Evolutionary conservation across 208 protist species (phyloP).

Genomic region (Trypanosoma melophagium): DNA sequence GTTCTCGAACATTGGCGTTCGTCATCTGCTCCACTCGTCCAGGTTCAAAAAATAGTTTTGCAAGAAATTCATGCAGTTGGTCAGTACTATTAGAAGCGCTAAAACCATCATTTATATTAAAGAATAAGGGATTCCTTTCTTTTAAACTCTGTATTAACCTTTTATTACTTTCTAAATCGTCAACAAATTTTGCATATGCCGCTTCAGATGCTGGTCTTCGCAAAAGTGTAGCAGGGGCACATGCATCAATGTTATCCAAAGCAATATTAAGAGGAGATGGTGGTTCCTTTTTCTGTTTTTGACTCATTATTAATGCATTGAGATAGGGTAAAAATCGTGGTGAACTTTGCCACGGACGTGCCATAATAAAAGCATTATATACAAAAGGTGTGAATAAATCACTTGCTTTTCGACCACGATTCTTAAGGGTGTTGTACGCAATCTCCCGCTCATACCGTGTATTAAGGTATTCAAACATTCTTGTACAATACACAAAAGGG

Average conservation of each 20-base stretch:
- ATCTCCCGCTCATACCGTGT: conserved; percentile 45
- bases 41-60: conserved; percentile 14
- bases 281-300: background rate
- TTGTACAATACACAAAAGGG: conserved; percentile 66
- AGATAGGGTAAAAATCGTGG: conserved; percentile 48
- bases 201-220: conserved; percentile 14
- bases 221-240: conserved; percentile 30
- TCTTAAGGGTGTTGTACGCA: conserved; percentile 23
- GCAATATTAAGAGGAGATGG: conserved; percentile 26
- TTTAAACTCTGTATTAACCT: conserved; percentile 4
- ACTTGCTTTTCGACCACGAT: conserved; percentile 28
- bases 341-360: conserved; percentile 54
- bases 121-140: conserved; percentile 20
- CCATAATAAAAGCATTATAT: conserved; percentile 68
- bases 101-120: conserved; percentile 34
- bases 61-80: conserved; percentile 15
- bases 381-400: conserved; percentile 61
- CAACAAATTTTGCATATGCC: conserved; percentile 18
- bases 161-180: conserved; percentile 7
- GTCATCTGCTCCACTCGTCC: conserved; percentile 7
- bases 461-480: conserved; percentile 46
- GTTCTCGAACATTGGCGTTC: background rate
- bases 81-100: background rate
- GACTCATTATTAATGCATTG: conserved; percentile 22
- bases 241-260: conserved; percentile 59